These are phyloP conservation scores for Aureobasidium pullulans DNA, from an alignment of 2,329 filamentous ascomycete genomes.

Conservation along the genomic window DNA sequence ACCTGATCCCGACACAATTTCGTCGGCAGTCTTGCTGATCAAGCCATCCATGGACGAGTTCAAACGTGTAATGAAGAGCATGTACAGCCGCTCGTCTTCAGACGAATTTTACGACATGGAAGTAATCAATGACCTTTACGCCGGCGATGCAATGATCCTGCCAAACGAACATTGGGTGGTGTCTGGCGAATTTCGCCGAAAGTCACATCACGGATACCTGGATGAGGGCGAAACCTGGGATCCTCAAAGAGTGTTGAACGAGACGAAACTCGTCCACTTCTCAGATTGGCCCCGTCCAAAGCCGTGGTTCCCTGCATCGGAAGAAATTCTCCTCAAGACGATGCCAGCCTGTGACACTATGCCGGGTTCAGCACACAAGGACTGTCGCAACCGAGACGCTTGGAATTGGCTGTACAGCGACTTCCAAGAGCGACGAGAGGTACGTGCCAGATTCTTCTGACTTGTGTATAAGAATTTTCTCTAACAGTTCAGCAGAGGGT, in stretches of 20 bases:
- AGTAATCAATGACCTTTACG: conserved; percentile 56
- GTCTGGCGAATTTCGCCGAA: conserved; percentile 53
- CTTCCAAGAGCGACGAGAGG: conserved; percentile 19
- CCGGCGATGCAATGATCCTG: conserved; percentile 51
- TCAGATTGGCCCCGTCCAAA: conserved; percentile 66
- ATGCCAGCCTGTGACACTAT: conserved; percentile 31
- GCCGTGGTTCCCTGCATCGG: conserved; percentile 46
- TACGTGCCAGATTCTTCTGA: background rate
- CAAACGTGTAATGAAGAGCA: conserved; percentile 26
- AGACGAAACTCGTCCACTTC: conserved; percentile 63
- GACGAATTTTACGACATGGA: conserved; percentile 57
- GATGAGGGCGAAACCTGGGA: conserved; percentile 47
- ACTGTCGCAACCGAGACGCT: conserved; percentile 21
- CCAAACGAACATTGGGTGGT: conserved; percentile 58
- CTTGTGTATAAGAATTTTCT: background rate
- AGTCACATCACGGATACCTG: conserved; percentile 46
- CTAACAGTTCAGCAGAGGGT: conserved; percentile 3
- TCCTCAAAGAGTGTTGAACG: conserved; percentile 46
- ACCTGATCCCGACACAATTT: conserved; percentile 31
- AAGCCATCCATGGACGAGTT: conserved; percentile 51
- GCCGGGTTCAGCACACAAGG: conserved; percentile 13
- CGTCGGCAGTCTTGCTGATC: conserved; percentile 52
- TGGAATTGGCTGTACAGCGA: conserved; percentile 26
- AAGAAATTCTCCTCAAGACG: conserved; percentile 29
- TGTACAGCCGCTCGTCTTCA: conserved; percentile 17